Evolutionary conservation across 1,139 yeast genomes (phyloP).

Genomic region (Citeromyces hawaiiensis): DNA sequence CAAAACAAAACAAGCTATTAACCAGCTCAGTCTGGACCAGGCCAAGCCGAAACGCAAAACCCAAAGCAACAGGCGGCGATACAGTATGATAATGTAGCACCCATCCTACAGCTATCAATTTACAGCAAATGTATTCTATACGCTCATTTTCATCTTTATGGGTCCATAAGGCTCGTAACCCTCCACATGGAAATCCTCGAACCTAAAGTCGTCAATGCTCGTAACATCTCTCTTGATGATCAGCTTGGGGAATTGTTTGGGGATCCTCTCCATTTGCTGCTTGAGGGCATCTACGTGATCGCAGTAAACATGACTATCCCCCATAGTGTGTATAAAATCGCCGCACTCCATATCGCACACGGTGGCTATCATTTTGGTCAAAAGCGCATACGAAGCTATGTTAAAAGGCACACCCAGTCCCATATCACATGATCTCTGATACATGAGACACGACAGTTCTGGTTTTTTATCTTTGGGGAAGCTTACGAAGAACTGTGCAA

Average conservation of each 20-base stretch:
- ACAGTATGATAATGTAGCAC: constrained; percentile 1
- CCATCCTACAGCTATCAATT: too few species aligned
- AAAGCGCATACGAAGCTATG: constrained; percentile 88
- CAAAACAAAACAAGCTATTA: background rate
- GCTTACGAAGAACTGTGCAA: constrained; percentile 87
- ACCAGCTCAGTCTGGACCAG: constrained; percentile 1
- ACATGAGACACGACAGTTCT: constrained; percentile 70
- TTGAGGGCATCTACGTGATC: constrained; percentile 88
- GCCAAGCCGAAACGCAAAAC: background rate
- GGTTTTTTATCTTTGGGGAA: constrained; percentile 55
- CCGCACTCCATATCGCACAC: constrained; percentile 92
- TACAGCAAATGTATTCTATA: constrained; percentile 13
- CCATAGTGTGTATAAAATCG: constrained; percentile 88
- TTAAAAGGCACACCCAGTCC: constrained; percentile 98
- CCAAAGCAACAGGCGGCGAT: constrained; percentile 1
- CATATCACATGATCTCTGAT: constrained; percentile 98
- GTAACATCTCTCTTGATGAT: constrained; percentile 52
- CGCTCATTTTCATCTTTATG: constrained; percentile 80
- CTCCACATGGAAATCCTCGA: constrained; percentile 71
- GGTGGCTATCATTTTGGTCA: constrained; percentile 91
- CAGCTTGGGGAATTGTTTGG: constrained; percentile 71
- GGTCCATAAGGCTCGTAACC: constrained; percentile 73
- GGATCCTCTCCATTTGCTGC: constrained; percentile 62
- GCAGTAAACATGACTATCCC: constrained; percentile 89
- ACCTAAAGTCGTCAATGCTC: constrained; percentile 74